phyloP scores from a whole-genome alignment of 2,329 filamentous ascomycete genomes.

The Aspergillus sp. region DNA sequence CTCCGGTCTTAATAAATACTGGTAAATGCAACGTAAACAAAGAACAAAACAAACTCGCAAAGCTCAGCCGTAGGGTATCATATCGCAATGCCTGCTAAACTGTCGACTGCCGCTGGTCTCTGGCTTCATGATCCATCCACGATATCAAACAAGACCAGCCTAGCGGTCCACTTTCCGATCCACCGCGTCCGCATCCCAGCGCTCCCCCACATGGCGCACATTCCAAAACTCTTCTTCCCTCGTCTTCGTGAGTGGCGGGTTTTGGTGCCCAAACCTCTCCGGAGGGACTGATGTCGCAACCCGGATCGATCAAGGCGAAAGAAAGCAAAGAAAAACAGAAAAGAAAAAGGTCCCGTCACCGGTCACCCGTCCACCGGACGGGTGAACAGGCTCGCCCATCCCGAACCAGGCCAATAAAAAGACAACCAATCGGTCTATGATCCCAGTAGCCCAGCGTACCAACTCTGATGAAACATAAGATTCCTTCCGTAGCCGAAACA shows the following conservation, averaged over 20 bases:
- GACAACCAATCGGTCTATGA: slow-evolving; percentile 15
- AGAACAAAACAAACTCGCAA: slow-evolving; percentile 14
- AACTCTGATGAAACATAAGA: slow-evolving; percentile 14
- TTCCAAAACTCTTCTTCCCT: too few species aligned
- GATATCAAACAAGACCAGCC: neutral
- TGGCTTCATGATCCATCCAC: slow-evolving; percentile 20
- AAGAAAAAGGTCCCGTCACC: neutral
- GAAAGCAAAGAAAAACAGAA: too few species aligned
- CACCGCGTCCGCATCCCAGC: slow-evolving; percentile 2
- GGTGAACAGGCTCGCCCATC: neutral
- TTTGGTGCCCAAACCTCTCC: too few species aligned
- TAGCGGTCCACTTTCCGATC: neutral
- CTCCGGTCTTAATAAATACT: neutral
- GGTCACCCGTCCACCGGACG: too few species aligned
- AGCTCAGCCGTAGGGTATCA: slow-evolving; percentile 44
- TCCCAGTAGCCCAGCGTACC: slow-evolving; percentile 10
- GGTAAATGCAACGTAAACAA: neutral
- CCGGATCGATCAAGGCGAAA: too few species aligned
- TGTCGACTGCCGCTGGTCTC: slow-evolving; percentile 33
- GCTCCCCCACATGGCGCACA: too few species aligned
- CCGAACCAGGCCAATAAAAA: slow-evolving; percentile 2
- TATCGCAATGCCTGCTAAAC: slow-evolving; percentile 44
- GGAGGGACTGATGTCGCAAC: too few species aligned
- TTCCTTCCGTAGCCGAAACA: slow-evolving; percentile 18
- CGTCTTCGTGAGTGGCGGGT: too few species aligned